Evolutionary conservation across 768 basidiomycete species (phyloP).

Genomic region (Collybia mongolica): DNA sequence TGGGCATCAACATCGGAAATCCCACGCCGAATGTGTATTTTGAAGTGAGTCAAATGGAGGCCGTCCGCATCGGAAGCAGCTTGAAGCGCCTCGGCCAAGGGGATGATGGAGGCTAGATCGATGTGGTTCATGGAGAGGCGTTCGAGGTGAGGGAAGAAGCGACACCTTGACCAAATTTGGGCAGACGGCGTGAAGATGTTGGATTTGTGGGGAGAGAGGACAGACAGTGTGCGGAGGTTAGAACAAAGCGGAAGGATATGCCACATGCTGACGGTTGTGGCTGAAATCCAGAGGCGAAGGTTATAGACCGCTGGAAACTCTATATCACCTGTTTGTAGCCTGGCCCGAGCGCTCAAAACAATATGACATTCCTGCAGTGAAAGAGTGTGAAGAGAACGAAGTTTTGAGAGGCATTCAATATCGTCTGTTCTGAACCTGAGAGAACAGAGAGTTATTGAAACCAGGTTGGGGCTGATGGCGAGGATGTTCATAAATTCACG

Average conservation of each 20-base stretch:
- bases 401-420: slow-evolving; percentile 12
- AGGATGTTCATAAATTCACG: slow-evolving; percentile 4
- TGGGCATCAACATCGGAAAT: slow-evolving; percentile 16
- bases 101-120: slow-evolving; percentile 11
- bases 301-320: slow-evolving; percentile 6
- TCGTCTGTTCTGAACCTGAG: slow-evolving; percentile 15
- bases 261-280: slow-evolving; percentile 21
- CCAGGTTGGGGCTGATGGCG: slow-evolving; percentile 10
- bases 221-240: slow-evolving; percentile 17
- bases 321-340: slow-evolving; percentile 15
- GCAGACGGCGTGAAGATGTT: slow-evolving; percentile 12
- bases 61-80: background rate
- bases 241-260: slow-evolving; percentile 19
- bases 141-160: slow-evolving; percentile 16
- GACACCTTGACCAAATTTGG: slow-evolving; percentile 14
- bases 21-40: slow-evolving; percentile 21
- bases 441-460: slow-evolving; percentile 17
- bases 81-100: slow-evolving; percentile 11
- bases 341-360: slow-evolving; percentile 9
- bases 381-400: slow-evolving; percentile 18
- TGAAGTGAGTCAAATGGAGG: slow-evolving; percentile 23
- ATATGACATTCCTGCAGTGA: slow-evolving; percentile 9
- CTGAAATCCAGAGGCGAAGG: slow-evolving; percentile 8
- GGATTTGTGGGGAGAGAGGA: slow-evolving; percentile 12
- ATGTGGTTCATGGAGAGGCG: slow-evolving; percentile 20